Conservation (phyloP, 768 basidiomycete genomes). For the Piloderma croceum region DNA sequence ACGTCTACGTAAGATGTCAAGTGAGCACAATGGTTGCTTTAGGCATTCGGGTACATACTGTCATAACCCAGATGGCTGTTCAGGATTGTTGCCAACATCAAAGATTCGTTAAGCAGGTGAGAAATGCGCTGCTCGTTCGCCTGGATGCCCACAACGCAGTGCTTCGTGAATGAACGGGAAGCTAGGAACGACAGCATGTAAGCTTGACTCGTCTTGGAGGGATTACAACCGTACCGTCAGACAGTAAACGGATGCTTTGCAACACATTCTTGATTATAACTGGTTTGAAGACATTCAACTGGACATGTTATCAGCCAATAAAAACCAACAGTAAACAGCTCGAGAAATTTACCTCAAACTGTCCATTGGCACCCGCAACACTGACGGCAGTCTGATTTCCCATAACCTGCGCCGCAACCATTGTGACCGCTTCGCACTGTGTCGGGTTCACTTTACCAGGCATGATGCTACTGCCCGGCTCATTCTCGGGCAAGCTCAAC, state of each 20-base stretch:
- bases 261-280: constrained; percentile 97
- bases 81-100: constrained; percentile 97
- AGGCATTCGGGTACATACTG: constrained; percentile 52
- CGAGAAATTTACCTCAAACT: constrained; percentile 76
- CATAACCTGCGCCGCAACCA: constrained; percentile 98
- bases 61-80: constrained; percentile 97
- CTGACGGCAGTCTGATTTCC: constrained; percentile 94
- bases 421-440: constrained; percentile 96
- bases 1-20: constrained; percentile 57
- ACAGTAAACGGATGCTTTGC: constrained; percentile 88
- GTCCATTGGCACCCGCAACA: constrained; percentile 89
- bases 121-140: constrained; percentile 95
- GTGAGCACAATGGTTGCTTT: neutral
- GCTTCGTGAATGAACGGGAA: constrained; percentile 90
- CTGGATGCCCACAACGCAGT: constrained; percentile 93
- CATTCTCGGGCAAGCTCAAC: constrained; percentile 91
- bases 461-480: constrained; percentile 99
- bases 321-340: constrained; percentile 1
- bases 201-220: neutral
- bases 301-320: constrained; percentile 4
- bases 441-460: constrained; percentile 99
- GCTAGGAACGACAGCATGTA: constrained; percentile 34
- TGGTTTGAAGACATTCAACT: constrained; percentile 99
- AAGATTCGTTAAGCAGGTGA: constrained; percentile 83
- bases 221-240: constrained; percentile 85